phyloP scores from a whole-genome alignment of 2,329 filamentous ascomycete species.

The Colletotrichum musae region DNA sequence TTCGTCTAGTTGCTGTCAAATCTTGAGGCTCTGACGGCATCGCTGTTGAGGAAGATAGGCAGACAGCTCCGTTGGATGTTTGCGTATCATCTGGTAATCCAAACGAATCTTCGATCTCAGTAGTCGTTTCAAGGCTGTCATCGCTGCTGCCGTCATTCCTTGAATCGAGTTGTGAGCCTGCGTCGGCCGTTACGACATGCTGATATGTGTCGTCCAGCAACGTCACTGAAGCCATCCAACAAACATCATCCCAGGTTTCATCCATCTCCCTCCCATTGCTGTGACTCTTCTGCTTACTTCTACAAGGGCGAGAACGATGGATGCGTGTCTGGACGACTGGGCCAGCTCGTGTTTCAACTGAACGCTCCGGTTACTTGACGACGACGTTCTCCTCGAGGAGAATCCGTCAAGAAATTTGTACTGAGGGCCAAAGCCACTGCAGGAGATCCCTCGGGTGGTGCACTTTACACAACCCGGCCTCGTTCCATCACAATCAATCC shows the following conservation, averaged over 20 bases:
- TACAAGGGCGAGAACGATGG: too few relatives aligned
- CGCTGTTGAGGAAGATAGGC: not conserved
- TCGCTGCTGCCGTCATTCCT: too few relatives aligned
- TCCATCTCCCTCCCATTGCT: not conserved
- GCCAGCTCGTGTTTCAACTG: constrained; percentile 28
- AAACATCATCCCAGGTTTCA: constrained; percentile 8
- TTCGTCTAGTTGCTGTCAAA: not conserved
- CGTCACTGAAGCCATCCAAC: not conserved
- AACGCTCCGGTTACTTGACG: not conserved
- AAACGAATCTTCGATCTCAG: too few relatives aligned
- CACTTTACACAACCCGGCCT: constrained; percentile 52
- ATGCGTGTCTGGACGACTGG: constrained; percentile 15
- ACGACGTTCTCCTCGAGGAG: constrained; percentile 7
- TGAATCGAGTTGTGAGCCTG: not conserved
- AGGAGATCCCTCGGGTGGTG: constrained; percentile 47
- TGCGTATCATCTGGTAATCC: too few relatives aligned
- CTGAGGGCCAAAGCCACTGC: constrained; percentile 48
- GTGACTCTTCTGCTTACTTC: not conserved
- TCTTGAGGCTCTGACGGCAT: too few relatives aligned
- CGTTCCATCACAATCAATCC: constrained; percentile 52
- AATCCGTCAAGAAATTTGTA: constrained; percentile 47
- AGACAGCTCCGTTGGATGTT: not conserved
- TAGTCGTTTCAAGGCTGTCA: too few relatives aligned
- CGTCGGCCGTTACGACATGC: not conserved
- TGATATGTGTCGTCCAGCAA: not conserved